Conservation (phyloP, 148 eudicot species). For the Camellia lanceoleosa region DNA sequence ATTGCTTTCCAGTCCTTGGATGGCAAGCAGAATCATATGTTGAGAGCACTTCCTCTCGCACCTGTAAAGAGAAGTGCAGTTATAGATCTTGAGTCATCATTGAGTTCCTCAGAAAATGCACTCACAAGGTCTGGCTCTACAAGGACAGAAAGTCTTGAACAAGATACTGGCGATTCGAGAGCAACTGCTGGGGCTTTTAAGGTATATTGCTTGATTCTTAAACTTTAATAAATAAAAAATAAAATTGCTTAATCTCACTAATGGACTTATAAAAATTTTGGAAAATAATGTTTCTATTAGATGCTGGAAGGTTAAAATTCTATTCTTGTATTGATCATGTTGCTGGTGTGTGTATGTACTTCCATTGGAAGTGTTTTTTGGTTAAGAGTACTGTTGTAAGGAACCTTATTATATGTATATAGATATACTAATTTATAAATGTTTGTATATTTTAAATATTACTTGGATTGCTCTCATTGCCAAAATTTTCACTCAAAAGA, state of each 20-base stretch:
- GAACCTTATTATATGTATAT: not conserved
- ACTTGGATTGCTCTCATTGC: not conserved
- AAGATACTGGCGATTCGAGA: conserved; percentile 74
- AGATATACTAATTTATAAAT: no score
- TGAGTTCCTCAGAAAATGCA: conserved; percentile 67
- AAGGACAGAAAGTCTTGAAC: conserved; percentile 48
- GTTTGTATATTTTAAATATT: not conserved
- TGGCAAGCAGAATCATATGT: conserved; percentile 63
- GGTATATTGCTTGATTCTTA: conserved; percentile 39
- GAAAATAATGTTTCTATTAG: not conserved
- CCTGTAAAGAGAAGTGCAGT: conserved; percentile 50
- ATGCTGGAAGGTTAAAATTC: not conserved
- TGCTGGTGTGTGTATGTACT: not conserved
- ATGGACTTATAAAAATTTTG: not conserved
- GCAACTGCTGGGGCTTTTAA: conserved; percentile 39
- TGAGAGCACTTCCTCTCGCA: conserved; percentile 57
- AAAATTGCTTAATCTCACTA: not conserved
- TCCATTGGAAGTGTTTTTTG: not conserved
- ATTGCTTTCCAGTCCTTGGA: conserved; percentile 96
- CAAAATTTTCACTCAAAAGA: not conserved
- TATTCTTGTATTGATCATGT: not conserved
- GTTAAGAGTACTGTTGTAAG: not conserved
- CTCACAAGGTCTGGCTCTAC: conserved; percentile 46
- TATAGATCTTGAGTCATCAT: conserved; percentile 71
- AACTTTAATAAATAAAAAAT: not conserved